Evolutionary conservation across 2,329 filamentous ascomycete genomes (phyloP).

Genomic region (Dissoconium aciculare): DNA sequence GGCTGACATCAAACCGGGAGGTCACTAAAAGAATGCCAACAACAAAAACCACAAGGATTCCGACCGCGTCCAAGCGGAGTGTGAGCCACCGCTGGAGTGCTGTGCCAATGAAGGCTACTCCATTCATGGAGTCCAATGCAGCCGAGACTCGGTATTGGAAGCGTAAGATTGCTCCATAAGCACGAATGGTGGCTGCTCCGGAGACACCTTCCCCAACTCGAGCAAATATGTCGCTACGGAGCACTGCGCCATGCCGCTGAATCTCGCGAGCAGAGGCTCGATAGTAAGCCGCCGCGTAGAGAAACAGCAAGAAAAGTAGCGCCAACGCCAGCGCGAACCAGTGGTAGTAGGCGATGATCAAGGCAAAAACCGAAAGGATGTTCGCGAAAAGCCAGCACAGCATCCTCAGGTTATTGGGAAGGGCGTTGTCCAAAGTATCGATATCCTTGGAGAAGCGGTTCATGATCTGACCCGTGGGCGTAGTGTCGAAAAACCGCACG

Average conservation of each 20-base stretch:
- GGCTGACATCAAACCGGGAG: background rate
- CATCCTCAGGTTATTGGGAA: slow-evolving; percentile 31
- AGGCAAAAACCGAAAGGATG: slow-evolving; percentile 2
- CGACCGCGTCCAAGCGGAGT: background rate
- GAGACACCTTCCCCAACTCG: slow-evolving; percentile 1
- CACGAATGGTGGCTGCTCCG: slow-evolving; percentile 1
- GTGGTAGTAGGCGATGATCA: slow-evolving; percentile 1
- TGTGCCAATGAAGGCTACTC: background rate
- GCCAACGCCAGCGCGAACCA: slow-evolving; percentile 2
- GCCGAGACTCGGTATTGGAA: slow-evolving; percentile 1
- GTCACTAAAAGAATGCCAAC: background rate
- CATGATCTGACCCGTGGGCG: slow-evolving; percentile 81
- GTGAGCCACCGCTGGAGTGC: slow-evolving; percentile 1
- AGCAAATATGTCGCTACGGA: slow-evolving; percentile 5
- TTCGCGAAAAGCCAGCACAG: slow-evolving; percentile 2
- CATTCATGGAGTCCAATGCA: background rate
- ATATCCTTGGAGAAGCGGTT: slow-evolving; percentile 94
- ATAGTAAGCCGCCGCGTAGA: slow-evolving; percentile 1
- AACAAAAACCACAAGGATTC: background rate
- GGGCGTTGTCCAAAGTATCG: slow-evolving; percentile 53
- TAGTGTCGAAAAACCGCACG: slow-evolving; percentile 91
- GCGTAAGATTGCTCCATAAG: background rate
- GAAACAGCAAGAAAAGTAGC: slow-evolving; percentile 1
- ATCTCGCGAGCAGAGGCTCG: slow-evolving; percentile 3
- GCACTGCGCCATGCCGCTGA: slow-evolving; percentile 3